Conservation (phyloP, 805 yeast species). For the Naumovozyma baii region DNA sequence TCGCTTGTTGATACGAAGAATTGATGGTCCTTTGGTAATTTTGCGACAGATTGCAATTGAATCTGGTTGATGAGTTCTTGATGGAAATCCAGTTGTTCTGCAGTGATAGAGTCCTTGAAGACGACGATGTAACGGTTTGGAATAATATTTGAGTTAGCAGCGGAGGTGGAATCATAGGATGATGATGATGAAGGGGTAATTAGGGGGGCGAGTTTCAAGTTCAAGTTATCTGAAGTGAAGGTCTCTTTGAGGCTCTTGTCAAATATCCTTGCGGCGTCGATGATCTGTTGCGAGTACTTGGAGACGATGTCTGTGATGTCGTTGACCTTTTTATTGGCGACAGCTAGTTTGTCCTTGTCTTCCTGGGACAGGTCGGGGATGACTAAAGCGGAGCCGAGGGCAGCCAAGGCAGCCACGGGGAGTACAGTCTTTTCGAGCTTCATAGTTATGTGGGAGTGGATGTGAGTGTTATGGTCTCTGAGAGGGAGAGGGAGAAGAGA, state of each 20-base stretch:
- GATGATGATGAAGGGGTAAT: conserved; percentile 8
- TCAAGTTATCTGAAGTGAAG: background rate
- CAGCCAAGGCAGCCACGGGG: conserved; percentile 30
- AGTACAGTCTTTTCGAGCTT: conserved; percentile 19
- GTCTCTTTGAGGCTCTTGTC: background rate
- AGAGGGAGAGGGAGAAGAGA: too few relatives aligned
- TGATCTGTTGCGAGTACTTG: background rate
- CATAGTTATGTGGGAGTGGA: conserved; percentile 7
- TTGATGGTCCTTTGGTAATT: conserved; percentile 4
- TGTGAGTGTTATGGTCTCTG: background rate
- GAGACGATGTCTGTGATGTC: background rate
- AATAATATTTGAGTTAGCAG: conserved; percentile 36
- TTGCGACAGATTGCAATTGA: conserved; percentile 26
- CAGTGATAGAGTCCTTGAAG: conserved; percentile 54
- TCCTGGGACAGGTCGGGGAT: conserved; percentile 40
- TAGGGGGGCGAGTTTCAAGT: background rate
- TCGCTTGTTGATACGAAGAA: conserved; percentile 29
- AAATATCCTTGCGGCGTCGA: background rate
- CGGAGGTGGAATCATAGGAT: conserved; percentile 1
- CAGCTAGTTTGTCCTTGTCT: background rate
- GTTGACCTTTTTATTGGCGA: background rate
- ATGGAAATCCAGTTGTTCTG: conserved; percentile 53
- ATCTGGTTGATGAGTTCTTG: conserved; percentile 51
- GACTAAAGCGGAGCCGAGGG: conserved; percentile 45
- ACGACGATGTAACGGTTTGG: conserved; percentile 79